Evolutionary conservation across 805 yeast genomes (phyloP).

Genomic region (Saccharomycopsis lassenensis): DNA sequence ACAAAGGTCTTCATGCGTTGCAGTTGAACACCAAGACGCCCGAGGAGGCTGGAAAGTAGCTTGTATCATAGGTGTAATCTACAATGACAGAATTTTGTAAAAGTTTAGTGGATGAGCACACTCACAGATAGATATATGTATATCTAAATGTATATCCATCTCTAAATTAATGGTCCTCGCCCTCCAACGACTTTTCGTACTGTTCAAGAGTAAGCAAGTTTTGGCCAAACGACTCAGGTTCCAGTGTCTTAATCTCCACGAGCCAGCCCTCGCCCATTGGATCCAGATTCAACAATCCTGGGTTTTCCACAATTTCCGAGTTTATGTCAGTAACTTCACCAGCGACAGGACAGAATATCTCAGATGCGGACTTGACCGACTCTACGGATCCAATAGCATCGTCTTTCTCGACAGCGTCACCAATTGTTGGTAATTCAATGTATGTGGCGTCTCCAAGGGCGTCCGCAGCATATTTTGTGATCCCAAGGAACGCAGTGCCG

Average conservation of each 20-base stretch:
- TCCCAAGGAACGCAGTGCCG: slow-evolving; percentile 76
- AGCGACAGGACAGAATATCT: slow-evolving; percentile 77
- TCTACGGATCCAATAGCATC: slow-evolving; percentile 91
- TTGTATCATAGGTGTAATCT: neutral
- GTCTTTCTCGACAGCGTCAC: slow-evolving; percentile 49
- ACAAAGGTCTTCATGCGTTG: slow-evolving; percentile 74
- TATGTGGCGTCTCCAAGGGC: slow-evolving; percentile 95
- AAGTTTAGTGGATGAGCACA: neutral
- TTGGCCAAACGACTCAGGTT: slow-evolving; percentile 33
- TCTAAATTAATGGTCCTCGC: slow-evolving; percentile 26
- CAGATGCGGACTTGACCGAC: slow-evolving; percentile 88
- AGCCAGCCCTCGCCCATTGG: slow-evolving; percentile 96
- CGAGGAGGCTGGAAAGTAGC: slow-evolving; percentile 30
- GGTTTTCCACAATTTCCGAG: slow-evolving; percentile 50
- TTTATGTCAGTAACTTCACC: slow-evolving; percentile 73
- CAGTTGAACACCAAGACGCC: slow-evolving; percentile 77
- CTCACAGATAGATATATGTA: neutral
- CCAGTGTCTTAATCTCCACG: slow-evolving; percentile 55
- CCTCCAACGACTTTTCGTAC: slow-evolving; percentile 47
- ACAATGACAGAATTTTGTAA: neutral
- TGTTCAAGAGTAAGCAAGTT: slow-evolving; percentile 41
- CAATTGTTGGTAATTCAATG: slow-evolving; percentile 78
- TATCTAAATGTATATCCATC: slow-evolving; percentile 1
- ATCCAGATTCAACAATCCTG: slow-evolving; percentile 72
- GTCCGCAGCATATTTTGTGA: slow-evolving; percentile 90